Conservation (phyloP, 2,329 filamentous ascomycete species). For the Aureobasidium sp. region DNA sequence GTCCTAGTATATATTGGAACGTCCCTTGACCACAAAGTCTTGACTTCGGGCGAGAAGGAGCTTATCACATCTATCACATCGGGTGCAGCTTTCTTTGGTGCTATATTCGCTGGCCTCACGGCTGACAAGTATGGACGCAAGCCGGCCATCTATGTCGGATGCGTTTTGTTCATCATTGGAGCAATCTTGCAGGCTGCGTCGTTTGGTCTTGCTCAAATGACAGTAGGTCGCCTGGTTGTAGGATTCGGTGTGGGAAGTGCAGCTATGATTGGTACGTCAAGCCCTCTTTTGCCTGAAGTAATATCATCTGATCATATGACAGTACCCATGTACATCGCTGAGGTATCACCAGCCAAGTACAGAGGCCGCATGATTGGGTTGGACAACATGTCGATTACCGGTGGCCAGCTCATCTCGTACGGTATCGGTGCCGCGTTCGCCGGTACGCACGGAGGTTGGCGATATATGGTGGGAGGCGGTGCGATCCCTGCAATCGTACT, state of each 20-base stretch:
- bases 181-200: conserved; percentile 35
- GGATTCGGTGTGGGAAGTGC: conserved; percentile 57
- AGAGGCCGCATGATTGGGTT: conserved; percentile 56
- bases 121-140: conserved; percentile 47
- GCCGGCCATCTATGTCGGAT: conserved; percentile 45
- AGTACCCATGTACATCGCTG: conserved; percentile 50
- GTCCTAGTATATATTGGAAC: conserved; percentile 42
- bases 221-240: conserved; percentile 51
- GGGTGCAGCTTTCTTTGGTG: conserved; percentile 42
- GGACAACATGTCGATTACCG: conserved; percentile 49
- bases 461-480: conserved; percentile 56
- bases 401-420: conserved; percentile 36
- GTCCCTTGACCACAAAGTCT: conserved; percentile 33
- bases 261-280: not conserved
- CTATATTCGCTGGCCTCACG: conserved; percentile 40
- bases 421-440: conserved; percentile 36
- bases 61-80: conserved; percentile 43
- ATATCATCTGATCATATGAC: not conserved
- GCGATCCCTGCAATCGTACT: conserved; percentile 54
- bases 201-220: conserved; percentile 45
- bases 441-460: conserved; percentile 48
- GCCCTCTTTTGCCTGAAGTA: not conserved
- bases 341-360: conserved; percentile 56
- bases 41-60: conserved; percentile 40
- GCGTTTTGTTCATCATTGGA: conserved; percentile 45